A percentile compares a stretch with the other conserved stretches of the same genome.
Conservation (phyloP, 2,329 filamentous ascomycete species). For the Colletotrichum ledebouriae region DNA sequence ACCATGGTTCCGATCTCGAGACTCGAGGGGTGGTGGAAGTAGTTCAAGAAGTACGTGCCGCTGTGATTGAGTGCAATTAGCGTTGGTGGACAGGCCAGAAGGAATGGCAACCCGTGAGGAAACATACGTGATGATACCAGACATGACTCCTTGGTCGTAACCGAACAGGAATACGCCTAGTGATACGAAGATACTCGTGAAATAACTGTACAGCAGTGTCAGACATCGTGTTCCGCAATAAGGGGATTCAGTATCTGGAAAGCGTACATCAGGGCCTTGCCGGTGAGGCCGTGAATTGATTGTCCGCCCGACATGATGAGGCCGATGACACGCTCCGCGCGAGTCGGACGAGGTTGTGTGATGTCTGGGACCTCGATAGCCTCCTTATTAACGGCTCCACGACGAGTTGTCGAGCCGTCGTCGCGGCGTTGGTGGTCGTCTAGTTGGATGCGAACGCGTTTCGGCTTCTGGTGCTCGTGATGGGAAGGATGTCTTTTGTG, state of each 20-base stretch:
- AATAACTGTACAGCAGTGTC: slow-evolving; percentile 74
- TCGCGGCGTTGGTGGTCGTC: slow-evolving; percentile 54
- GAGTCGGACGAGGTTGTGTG: slow-evolving; percentile 71
- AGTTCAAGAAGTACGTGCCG: slow-evolving; percentile 88
- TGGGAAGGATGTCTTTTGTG: slow-evolving; percentile 60
- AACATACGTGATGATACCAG: slow-evolving; percentile 75
- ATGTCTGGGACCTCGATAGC: slow-evolving; percentile 86
- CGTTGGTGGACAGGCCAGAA: background rate
- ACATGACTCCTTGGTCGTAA: slow-evolving; percentile 94
- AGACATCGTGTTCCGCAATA: slow-evolving; percentile 8
- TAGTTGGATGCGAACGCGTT: slow-evolving; percentile 78
- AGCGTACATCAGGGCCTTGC: slow-evolving; percentile 89
- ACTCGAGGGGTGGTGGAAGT: slow-evolving; percentile 89
- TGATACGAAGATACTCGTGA: slow-evolving; percentile 92
- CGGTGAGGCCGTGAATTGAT: slow-evolving; percentile 91
- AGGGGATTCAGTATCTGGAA: slow-evolving; percentile 25
- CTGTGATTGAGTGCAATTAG: slow-evolving; percentile 59
- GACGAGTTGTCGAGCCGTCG: slow-evolving; percentile 52
- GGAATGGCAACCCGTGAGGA: background rate
- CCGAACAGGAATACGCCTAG: slow-evolving; percentile 90
- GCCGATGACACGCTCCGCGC: slow-evolving; percentile 79
- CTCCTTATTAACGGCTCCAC: slow-evolving; percentile 73
- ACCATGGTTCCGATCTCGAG: slow-evolving; percentile 97
- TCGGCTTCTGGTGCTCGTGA: slow-evolving; percentile 59
- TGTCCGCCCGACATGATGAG: slow-evolving; percentile 88